Conservation (phyloP, 176 grass and related monocot genomes). For the Oryza nivara region DNA sequence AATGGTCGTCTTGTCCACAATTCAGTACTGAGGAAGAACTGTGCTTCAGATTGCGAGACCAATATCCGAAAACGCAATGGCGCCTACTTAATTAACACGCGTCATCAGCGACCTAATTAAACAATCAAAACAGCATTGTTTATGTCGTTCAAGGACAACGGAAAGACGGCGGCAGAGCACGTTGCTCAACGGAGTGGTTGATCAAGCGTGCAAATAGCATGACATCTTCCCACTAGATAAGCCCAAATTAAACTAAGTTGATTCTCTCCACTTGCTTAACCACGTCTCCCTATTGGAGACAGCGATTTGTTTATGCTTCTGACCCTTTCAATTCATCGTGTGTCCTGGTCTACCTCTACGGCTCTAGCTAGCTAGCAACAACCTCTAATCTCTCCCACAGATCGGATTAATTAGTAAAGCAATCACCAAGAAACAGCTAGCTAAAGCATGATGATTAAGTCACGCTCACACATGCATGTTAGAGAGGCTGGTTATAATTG, state of each 20-base stretch:
- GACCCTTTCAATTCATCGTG: neutral
- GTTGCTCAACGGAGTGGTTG: slow-evolving; percentile 12
- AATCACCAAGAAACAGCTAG: neutral
- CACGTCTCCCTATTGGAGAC: slow-evolving; percentile 45
- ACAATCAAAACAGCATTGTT: neutral
- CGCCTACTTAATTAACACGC: neutral
- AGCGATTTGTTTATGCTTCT: slow-evolving; percentile 28
- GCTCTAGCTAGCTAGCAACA: slow-evolving; percentile 11
- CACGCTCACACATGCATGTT: neutral
- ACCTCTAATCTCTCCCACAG: neutral
- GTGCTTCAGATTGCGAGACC: neutral
- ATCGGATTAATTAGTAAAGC: slow-evolving; percentile 14
- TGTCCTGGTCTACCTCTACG: slow-evolving; percentile 25
- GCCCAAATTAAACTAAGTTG: neutral
- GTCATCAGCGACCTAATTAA: neutral
- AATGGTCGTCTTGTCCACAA: neutral
- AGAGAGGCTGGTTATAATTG: neutral
- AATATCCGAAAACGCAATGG: neutral
- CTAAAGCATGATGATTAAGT: neutral
- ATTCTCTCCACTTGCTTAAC: neutral
- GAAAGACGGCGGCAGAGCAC: slow-evolving; percentile 2
- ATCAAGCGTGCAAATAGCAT: neutral
- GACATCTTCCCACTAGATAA: slow-evolving; percentile 1
- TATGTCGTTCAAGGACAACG: neutral
- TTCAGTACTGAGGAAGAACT: neutral